Base-by-base conservation (phyloP, 805 yeast species). In the Starmerella stigmatis region DNA sequence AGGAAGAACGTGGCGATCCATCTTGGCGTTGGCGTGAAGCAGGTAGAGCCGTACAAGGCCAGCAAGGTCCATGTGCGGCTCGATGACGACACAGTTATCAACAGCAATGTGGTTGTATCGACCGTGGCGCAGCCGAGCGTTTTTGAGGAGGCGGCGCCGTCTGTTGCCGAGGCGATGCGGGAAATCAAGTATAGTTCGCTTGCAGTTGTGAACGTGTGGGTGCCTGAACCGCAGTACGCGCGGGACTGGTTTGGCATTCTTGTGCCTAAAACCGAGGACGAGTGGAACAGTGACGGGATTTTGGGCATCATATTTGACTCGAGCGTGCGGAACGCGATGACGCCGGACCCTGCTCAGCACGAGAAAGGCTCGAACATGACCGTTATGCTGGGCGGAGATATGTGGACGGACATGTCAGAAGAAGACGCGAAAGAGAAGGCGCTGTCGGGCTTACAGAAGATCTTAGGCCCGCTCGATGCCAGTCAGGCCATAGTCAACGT, bases 301-400 rank as follows among this genome's bases (percentile, higher is more conserved):
- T 66, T 89, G 25, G 98, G 98, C 3, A 85, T 86, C 5, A 86
- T 92, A 16, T 89, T 81, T 64, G 97, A 89, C 61, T 84, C 95
- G 1, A 86, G 85, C 44, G 75, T 85, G 19, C 92, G 83, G 57
- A 72, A 74, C 52, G 73, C 76, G 41, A 51, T 45, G 47, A 33
- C 36, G 3, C 46, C 44, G 19, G 42, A 43, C 39, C 17, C 43
- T n/a, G 16, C 41, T 8, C 34, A 27, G 21, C 21, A 20, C 10
- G 42, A 36, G 19, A 64, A 66, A 0, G 79, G 78, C 53, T 75
- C 86, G 5, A 85, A 82, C 54, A 59, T 88, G 45, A 92, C 98
- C 0, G 72, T 85, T 21, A 89, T 89, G 96, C 65, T 86, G 54
- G 96, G 96, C 4, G 96, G 96, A 0, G 84, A 81, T 56, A 70